Evolutionary conservation across 2,329 filamentous ascomycete genomes (phyloP).

Genomic region (Fusarium euwallaceae): DNA sequence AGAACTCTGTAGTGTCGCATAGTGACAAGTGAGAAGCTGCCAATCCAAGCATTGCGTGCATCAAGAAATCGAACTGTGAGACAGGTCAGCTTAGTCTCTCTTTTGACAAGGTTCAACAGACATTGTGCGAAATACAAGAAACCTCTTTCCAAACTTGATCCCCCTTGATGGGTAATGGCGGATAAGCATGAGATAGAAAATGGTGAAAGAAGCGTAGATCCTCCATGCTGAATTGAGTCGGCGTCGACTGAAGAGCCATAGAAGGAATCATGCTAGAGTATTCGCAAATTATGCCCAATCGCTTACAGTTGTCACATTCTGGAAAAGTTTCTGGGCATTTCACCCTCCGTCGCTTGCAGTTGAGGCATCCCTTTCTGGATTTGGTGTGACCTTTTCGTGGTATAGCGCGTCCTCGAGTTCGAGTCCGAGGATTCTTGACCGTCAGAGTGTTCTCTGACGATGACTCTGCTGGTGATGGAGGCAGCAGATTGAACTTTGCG

Average conservation of each 20-base stretch:
- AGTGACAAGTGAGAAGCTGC: constrained; percentile 52
- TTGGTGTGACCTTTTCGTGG: constrained; percentile 35
- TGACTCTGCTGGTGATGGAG: constrained; percentile 7
- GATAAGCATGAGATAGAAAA: constrained; percentile 59
- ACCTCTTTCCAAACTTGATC: constrained; percentile 52
- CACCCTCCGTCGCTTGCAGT: constrained; percentile 40
- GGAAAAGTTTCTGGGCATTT: constrained; percentile 40
- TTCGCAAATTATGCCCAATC: constrained; percentile 32
- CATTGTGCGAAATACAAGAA: constrained; percentile 50
- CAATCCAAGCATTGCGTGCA: constrained; percentile 55
- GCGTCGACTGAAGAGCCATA: constrained; percentile 14
- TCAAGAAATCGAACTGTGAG: constrained; percentile 52
- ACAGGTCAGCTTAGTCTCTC: background rate
- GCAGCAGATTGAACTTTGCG: background rate
- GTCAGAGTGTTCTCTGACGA: background rate
- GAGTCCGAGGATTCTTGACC: background rate
- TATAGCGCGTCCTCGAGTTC: constrained; percentile 7
- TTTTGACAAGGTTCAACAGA: constrained; percentile 29
- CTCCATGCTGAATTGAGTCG: constrained; percentile 52
- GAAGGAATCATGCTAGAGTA: constrained; percentile 20
- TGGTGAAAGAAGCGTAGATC: constrained; percentile 66
- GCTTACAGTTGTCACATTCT: constrained; percentile 27
- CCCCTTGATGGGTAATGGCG: constrained; percentile 51
- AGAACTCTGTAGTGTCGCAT: constrained; percentile 32
- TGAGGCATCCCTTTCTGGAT: constrained; percentile 36